Evolutionary conservation across 2,329 filamentous ascomycete genomes (phyloP).

Genomic region (Arachnopeziza araneosa): DNA sequence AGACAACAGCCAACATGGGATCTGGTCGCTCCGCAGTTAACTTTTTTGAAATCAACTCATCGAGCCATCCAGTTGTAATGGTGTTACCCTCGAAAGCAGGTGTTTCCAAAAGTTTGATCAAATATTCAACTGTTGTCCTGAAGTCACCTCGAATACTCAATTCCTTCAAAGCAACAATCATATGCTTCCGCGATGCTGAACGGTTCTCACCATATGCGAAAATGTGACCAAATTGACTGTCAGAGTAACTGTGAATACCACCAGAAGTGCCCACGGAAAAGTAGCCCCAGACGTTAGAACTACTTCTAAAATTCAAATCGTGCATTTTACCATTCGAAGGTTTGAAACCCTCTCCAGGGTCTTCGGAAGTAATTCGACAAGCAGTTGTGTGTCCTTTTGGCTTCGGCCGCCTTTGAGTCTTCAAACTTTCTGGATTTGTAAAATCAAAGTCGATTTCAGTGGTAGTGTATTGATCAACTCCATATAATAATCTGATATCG

Average conservation of each 20-base stretch:
- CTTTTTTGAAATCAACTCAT: constrained; percentile 97
- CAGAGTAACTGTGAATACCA: constrained; percentile 98
- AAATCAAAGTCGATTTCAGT: constrained; percentile 97
- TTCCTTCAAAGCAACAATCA: constrained; percentile 98
- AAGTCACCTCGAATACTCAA: constrained; percentile 99
- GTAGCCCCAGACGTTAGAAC: constrained; percentile 99
- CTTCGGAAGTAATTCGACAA: constrained; percentile 98
- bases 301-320: constrained; percentile 97
- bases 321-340: constrained; percentile 98
- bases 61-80: constrained; percentile 97
- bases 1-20: constrained; percentile 87
- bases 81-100: constrained; percentile 98
- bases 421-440: constrained; percentile 73
- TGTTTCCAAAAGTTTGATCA: constrained; percentile 97
- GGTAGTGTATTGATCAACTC: constrained; percentile 80
- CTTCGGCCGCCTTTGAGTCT: constrained; percentile 81
- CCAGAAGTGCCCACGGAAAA: constrained; percentile 96
- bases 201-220: constrained; percentile 99
- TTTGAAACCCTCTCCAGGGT: constrained; percentile 99
- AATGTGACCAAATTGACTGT: constrained; percentile 98
- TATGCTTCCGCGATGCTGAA: constrained; percentile 93
- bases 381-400: constrained; percentile 97
- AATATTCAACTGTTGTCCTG: constrained; percentile 95
- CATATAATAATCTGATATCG: constrained; percentile 94
- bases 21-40: constrained; percentile 94